Base-by-base conservation (phyloP, 1,139 yeast genomes). In the Pichia sp. region DNA sequence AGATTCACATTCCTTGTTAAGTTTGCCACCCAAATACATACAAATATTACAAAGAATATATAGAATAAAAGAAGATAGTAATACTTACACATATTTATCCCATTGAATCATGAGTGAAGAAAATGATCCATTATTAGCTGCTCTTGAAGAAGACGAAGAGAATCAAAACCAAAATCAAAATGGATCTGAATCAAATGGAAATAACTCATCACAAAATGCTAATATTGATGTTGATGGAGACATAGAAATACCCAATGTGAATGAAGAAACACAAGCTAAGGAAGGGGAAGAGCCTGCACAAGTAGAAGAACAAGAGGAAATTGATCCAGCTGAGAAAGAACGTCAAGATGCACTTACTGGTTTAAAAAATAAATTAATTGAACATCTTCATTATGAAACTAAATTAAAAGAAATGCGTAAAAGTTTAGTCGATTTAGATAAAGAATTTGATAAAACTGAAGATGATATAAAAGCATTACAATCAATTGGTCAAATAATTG, bases 381-480 rank as follows among this genome's bases (percentile, higher is more conserved):
- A 92, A 60, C 98, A 94, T 66, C 79, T 96, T 60, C 87, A 87
- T 61, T 89, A 95, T 87, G 97, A 92, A 62, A 87, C 95, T 37
- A 80, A 89, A 60, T 74, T 94, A 59, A 92, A 89, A 65, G 90
- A 83, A 44, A 73, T 90, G 53, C 78, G 98, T 55, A 69, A 87
- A 61, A 78, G 83, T 51, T 86, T 92, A 69, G 82, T 90, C 65
- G 95, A 78, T 55, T 70, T 89, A 55, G 96, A 89, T 54, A 80
- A 79, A 60, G 83, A 83, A 53, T 92, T 81, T 64, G 94, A 86
- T 48, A 89, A 87, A 70, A 90, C 98, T 3, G 99, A 94, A 65
- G 90, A 89, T 57, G 97, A 92, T 60, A 92, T 92, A 64, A 90
- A 89, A 67, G 97, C 98, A 4, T 74, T 94, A 55, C 99, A 94